Evolutionary conservation across 768 basidiomycete genomes (phyloP).

Genomic region (Lactifluus pinguis): DNA sequence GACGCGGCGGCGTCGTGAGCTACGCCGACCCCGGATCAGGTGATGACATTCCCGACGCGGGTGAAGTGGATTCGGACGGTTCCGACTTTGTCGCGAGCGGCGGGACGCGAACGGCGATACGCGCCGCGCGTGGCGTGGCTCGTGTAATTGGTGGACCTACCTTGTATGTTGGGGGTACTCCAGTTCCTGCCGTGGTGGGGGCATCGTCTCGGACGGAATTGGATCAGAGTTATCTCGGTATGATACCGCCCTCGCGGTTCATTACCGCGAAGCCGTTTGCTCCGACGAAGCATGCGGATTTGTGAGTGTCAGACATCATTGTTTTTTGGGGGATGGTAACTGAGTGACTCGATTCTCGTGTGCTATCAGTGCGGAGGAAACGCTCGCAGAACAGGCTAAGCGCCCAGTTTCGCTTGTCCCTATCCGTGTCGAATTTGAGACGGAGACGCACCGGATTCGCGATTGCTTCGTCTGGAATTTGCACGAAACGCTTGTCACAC

Average conservation of each 20-base stretch:
- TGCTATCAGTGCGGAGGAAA: conserved; percentile 50
- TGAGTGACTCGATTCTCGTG: background rate
- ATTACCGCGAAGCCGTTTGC: conserved; percentile 51
- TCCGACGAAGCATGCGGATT: conserved; percentile 61
- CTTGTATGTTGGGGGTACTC: conserved; percentile 38
- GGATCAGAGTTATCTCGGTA: conserved; percentile 86
- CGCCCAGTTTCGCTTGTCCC: conserved; percentile 61
- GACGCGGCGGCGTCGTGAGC: conserved; percentile 68
- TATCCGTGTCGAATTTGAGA: conserved; percentile 92
- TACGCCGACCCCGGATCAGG: conserved; percentile 82
- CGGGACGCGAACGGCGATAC: conserved; percentile 47
- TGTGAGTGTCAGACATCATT: conserved; percentile 43
- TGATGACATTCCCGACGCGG: conserved; percentile 74
- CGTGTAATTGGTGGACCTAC: conserved; percentile 32
- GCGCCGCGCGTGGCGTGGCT: conserved; percentile 21
- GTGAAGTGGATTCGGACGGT: conserved; percentile 76
- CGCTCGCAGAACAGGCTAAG: conserved; percentile 53
- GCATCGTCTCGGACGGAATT: conserved; percentile 38
- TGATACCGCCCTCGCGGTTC: conserved; percentile 71
- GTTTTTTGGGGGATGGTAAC: conserved; percentile 1
- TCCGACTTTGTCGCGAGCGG: conserved; percentile 70
- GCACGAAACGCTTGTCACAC: conserved; percentile 77
- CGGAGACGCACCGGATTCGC: conserved; percentile 81
- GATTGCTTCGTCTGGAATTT: conserved; percentile 97
- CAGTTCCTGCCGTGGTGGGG: conserved; percentile 23